A percentile compares a stretch with the other conserved stretches of the same genome.
Conservation (phyloP, 345 rosid genomes). For the Syzygium aromaticum region DNA sequence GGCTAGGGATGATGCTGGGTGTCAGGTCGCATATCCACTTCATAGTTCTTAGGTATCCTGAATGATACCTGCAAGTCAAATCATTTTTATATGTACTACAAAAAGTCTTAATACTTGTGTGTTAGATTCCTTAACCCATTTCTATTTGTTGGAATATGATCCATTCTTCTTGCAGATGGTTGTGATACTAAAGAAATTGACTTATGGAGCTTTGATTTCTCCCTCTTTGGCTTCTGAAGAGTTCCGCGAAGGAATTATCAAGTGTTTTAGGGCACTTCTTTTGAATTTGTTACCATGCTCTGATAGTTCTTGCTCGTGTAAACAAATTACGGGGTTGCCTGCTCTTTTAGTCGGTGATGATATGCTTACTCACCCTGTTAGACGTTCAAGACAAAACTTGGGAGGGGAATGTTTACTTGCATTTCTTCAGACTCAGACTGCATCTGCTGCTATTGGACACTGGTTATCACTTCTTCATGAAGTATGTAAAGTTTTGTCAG, state of each 20-base stretch:
- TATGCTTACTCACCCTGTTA: constrained; percentile 13
- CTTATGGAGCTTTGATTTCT: constrained; percentile 61
- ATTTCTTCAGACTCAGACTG: constrained; percentile 72
- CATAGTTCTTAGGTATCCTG: background rate
- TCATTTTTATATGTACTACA: background rate
- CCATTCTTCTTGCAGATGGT: constrained; percentile 46
- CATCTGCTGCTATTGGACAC: constrained; percentile 83
- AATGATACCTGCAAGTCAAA: background rate
- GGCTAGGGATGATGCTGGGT: background rate
- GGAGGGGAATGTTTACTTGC: constrained; percentile 59
- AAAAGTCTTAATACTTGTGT: background rate
- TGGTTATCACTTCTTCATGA: constrained; percentile 91
- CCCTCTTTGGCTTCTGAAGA: constrained; percentile 78
- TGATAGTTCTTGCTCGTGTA: constrained; percentile 55
- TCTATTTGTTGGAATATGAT: background rate
- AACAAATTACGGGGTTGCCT: constrained; percentile 42
- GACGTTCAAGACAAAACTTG: background rate
- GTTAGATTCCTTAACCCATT: background rate
- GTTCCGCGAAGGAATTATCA: constrained; percentile 81
- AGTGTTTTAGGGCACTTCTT: constrained; percentile 71
- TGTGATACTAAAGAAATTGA: constrained; percentile 65
- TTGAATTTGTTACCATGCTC: constrained; percentile 41
- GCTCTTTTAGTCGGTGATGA: constrained; percentile 32
- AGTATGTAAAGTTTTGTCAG: constrained; percentile 20
- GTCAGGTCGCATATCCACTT: background rate